Percentiles rank a stretch among this genome's conserved stretches.
These are phyloP conservation scores for Linnemannia schmuckeri DNA, from an alignment of 192 early-diverging fungal genomes.

Conservation along the genomic window DNA sequence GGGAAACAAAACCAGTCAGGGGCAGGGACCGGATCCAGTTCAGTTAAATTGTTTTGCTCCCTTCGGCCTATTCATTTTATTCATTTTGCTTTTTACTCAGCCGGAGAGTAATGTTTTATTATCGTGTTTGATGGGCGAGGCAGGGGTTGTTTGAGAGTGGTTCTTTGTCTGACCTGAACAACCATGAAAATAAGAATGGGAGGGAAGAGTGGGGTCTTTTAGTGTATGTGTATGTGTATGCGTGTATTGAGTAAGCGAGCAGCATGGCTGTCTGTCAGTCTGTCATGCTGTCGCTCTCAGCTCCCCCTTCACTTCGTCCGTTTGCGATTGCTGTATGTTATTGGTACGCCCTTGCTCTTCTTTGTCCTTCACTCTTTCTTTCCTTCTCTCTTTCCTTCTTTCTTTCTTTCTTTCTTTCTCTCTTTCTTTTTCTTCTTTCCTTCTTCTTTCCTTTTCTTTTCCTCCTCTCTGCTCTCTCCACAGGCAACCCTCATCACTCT, in stretches of 20 bases:
- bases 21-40: neutral
- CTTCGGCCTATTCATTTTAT: no score
- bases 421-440: neutral
- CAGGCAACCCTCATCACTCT: slow-evolving; percentile 6
- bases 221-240: no score
- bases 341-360: neutral
- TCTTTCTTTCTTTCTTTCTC: no score
- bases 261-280: neutral
- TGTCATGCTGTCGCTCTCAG: no score
- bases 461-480: neutral
- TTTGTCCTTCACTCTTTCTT: neutral
- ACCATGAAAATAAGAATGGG: no score
- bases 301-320: neutral
- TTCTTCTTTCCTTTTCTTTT: neutral
- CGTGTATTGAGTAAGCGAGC: slow-evolving; percentile 1
- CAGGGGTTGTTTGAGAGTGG: no score
- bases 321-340: neutral
- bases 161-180: no score
- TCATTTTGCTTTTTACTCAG: no score
- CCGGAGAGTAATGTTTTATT: no score
- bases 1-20: neutral
- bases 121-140: no score
- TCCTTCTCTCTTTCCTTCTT: neutral
- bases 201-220: no score
- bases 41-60: no score